A percentile compares a stretch with the other conserved stretches of the same genome.
Evolutionary conservation across 352 stramenopile genomes (phyloP).

Genomic region (Phytophthora europaea): DNA sequence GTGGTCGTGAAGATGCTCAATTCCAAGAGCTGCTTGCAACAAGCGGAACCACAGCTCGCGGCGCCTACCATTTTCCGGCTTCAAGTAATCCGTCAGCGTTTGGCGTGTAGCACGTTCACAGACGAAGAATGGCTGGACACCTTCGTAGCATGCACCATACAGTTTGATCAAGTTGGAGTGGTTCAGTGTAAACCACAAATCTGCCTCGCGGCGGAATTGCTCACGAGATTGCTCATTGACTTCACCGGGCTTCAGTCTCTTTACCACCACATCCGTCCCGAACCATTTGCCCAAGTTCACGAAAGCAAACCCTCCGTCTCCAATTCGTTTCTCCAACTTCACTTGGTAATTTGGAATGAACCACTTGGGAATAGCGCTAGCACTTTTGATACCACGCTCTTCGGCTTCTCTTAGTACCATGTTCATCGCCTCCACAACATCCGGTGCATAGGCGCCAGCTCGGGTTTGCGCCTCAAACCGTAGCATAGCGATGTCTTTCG

Average conservation of each 20-base stretch:
- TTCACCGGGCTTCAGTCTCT: conserved; percentile 26
- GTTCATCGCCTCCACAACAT: conserved; percentile 33
- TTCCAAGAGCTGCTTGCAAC: conserved; percentile 38
- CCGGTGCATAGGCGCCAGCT: conserved; percentile 29
- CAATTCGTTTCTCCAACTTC: conserved; percentile 28
- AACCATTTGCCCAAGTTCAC: conserved; percentile 40
- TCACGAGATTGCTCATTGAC: conserved; percentile 20
- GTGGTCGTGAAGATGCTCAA: conserved; percentile 44
- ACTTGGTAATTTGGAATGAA: conserved; percentile 39
- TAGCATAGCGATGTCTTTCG: conserved; percentile 31
- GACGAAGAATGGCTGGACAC: conserved; percentile 37
- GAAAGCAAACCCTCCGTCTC: conserved; percentile 27
- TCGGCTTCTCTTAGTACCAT: conserved; percentile 32
- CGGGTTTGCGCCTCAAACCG: conserved; percentile 39
- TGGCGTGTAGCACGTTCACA: conserved; percentile 38
- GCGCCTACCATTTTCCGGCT: conserved; percentile 24
- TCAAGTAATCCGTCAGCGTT: conserved; percentile 31
- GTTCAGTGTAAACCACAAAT: conserved; percentile 43
- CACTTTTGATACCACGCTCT: conserved; percentile 20
- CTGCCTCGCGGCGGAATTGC: conserved; percentile 33
- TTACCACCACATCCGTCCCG: conserved; percentile 37
- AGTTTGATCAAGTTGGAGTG: conserved; percentile 46
- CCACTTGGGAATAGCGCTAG: conserved; percentile 36
- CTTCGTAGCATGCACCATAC: conserved; percentile 41
- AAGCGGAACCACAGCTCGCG: conserved; percentile 42